These are phyloP conservation scores for Nigrograna mackinnonii DNA, from an alignment of 2,329 filamentous ascomycete species.

Conservation along the genomic window DNA sequence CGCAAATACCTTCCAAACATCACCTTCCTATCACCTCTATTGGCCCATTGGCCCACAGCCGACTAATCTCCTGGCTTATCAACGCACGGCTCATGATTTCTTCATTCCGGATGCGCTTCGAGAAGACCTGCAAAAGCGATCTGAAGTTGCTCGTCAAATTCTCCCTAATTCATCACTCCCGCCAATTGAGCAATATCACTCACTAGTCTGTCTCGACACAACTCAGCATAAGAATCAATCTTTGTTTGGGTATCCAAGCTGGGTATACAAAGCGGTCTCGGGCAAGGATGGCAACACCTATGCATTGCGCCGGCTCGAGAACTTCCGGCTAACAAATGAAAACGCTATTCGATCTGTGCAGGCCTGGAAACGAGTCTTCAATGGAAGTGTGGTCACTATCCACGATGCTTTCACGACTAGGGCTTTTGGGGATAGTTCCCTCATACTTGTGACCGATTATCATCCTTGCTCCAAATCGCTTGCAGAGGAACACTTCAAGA, in stretches of 20 bases:
- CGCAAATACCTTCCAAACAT: slow-evolving; percentile 57
- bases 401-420: slow-evolving; percentile 93
- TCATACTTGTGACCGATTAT: slow-evolving; percentile 93
- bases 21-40: slow-evolving; percentile 80
- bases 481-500: slow-evolving; percentile 74
- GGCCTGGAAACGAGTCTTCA: slow-evolving; percentile 85
- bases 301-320: slow-evolving; percentile 83
- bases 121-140: slow-evolving; percentile 87
- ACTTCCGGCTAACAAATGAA: slow-evolving; percentile 86
- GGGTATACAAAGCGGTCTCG: slow-evolving; percentile 93
- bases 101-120: slow-evolving; percentile 87
- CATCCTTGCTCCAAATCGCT: slow-evolving; percentile 90
- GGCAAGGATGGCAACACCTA: slow-evolving; percentile 89
- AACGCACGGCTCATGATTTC: slow-evolving; percentile 85
- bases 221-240: slow-evolving; percentile 76
- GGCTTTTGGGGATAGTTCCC: slow-evolving; percentile 90
- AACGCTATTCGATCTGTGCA: slow-evolving; percentile 84
- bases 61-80: slow-evolving; percentile 81
- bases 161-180: slow-evolving; percentile 80
- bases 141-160: slow-evolving; percentile 81
- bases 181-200: slow-evolving; percentile 85
- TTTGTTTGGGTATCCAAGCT: slow-evolving; percentile 86
- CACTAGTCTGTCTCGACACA: slow-evolving; percentile 85
- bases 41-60: slow-evolving; percentile 82
- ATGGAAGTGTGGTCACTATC: slow-evolving; percentile 80